Evolutionary conservation across 116 monocot species (phyloP), one percentile per base, ranked within the genome.

Genomic region (Cymodocea nodosa): DNA sequence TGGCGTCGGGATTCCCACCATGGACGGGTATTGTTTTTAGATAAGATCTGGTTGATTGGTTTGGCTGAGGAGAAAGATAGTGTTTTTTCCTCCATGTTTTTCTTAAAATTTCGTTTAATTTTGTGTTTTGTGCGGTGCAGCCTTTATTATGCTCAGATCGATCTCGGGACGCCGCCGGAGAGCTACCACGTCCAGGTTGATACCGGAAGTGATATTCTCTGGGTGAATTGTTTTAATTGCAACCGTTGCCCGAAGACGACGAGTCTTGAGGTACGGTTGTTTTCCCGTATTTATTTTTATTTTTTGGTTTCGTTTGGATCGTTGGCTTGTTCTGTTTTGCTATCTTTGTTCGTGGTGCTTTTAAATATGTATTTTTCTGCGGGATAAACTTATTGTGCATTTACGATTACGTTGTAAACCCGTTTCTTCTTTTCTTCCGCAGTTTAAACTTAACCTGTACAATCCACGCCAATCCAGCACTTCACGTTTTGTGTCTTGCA

Each of bases 161-260:
- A 64, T 52, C 71, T 95, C 2, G 95, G 95, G 54, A 76, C 85
- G 20, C 95, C 95, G 19, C 37, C 90, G 14, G 83, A 76, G 75
- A 61, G 69, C 9, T 95, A 75, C 68, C 76, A 85, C 58, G 87
- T 95, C 69, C 95, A 95, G 77, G 87, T 95, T 10, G 95, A 95
- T 68, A 90, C 95, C 2, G 90, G 95, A 8, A 95, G 95, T 62
- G 95, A 95, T 68, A 79, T 90, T 13, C 68, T 95, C 6, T 95
- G 95, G 95, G 81, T 95, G 64, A 85, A 87, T 73, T 95, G 90
- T 68, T 60, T 74, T 34, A 63, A 79, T 22, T 95, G 95, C 73
- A 72, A 58, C 48, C 62, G 60, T 15, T 95, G 95, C 70, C 90
- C 95, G 8, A 71, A 70, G 63, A 85, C 84, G 62, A 95, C 87